phyloP scores from a whole-genome alignment of 768 basidiomycete species.

The Stropharia rugosoannulata region DNA sequence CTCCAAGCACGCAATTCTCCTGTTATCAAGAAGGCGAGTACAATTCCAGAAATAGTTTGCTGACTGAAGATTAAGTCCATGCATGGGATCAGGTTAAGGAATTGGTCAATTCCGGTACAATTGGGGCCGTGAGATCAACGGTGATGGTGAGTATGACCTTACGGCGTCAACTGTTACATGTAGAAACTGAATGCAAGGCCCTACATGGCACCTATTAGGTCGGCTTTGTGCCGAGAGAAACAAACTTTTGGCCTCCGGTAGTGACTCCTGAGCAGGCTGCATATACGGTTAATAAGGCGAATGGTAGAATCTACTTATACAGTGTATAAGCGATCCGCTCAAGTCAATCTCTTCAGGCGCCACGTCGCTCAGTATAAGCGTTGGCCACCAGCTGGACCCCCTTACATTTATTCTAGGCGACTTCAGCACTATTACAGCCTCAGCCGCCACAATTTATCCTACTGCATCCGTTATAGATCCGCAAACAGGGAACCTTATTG shows the following conservation, averaged over 20 bases:
- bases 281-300: background rate
- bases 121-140: background rate
- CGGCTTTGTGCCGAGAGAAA: background rate
- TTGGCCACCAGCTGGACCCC: constrained; percentile 27
- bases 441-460: constrained; percentile 23
- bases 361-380: background rate
- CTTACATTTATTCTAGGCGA: constrained; percentile 29
- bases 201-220: background rate
- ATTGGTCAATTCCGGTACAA: background rate
- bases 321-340: background rate
- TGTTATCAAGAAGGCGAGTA: constrained; percentile 27
- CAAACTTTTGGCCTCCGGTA: background rate
- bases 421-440: constrained; percentile 27
- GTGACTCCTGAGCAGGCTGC: background rate
- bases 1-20: constrained; percentile 29
- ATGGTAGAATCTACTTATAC: background rate
- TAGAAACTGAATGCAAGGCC: background rate
- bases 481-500: constrained; percentile 23
- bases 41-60: background rate
- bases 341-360: background rate
- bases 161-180: background rate
- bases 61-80: constrained; percentile 4
- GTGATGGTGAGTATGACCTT: background rate
- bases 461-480: constrained; percentile 21
- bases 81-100: constrained; percentile 28